Evolutionary conservation across 1,284 basidiomycete genomes (phyloP), one percentile per base, ranked within the genome.

Genomic region (Rhodotorula sp.): DNA sequence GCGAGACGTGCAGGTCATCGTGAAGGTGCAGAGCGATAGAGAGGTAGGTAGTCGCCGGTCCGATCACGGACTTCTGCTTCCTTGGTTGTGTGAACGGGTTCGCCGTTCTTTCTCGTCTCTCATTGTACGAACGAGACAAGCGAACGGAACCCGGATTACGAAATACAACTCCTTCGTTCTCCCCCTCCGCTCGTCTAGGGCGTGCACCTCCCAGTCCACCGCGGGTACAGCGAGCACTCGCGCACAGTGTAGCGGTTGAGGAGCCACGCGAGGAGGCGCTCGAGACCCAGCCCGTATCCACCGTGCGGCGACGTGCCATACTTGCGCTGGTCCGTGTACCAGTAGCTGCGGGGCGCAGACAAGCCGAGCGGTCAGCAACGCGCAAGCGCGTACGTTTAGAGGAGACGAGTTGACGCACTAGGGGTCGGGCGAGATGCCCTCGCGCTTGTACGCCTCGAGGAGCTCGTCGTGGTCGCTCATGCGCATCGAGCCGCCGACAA

Each of bases 301-400:
- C 97, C 97, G 82, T 98, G 96, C 80, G 97, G 92, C 83, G 91
- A 94, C 3, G 97, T 97, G 16, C 97, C 97, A 80, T 99, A 99
- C 85, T 97, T 97, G 79, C 97, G 88, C 85, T 96, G 93, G 81
- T 99, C 97, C 45, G 93, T 97, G 84, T 91, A 97, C 85, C 85
- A 85, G 79, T 82, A 79, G 75, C 73, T 76, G 68, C 23, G 23
- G 25, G 0, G 13, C 4, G 9, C 45, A 13, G 34, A 34, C 34
- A 34, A 34, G 34, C 34, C 44, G 34, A 7, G 7, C 1, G 41
- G 27, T 41, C 21, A 67, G 44, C 8, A 23, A 9, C 21, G 21
- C 23, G 27, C 25, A 17, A 9, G 17, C 23, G n/a, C 23, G 13
- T 3, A 8, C 42, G 13, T 25, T 23, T 21, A 61, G 66, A 50